phyloP scores from a whole-genome alignment of 2,329 filamentous ascomycete species.

The Cytospora piceicola region DNA sequence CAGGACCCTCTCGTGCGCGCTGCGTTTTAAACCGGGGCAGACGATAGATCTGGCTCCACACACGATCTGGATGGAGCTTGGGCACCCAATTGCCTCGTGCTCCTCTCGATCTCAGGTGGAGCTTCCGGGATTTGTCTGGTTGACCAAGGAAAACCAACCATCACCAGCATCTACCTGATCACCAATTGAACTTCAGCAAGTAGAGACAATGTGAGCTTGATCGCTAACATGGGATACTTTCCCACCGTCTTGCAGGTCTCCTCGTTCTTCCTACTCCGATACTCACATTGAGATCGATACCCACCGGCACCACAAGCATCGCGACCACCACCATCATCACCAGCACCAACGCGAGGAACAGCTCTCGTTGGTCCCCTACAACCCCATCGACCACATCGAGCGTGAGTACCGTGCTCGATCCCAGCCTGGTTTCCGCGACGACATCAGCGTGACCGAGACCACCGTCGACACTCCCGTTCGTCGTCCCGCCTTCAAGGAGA shows the following conservation, averaged over 20 bases:
- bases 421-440: conserved; percentile 54
- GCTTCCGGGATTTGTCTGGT: conserved; percentile 15
- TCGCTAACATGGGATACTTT: conserved; percentile 19
- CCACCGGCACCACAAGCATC: conserved; percentile 36
- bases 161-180: not conserved
- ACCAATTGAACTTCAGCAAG: conserved; percentile 14
- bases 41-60: conserved; percentile 23
- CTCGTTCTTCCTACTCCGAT: conserved; percentile 47
- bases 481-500: conserved; percentile 41
- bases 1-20: conserved; percentile 3
- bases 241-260: conserved; percentile 1
- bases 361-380: conserved; percentile 38
- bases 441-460: conserved; percentile 41
- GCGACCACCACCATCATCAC: conserved; percentile 46
- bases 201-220: not conserved
- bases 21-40: not conserved
- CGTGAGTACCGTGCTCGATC: conserved; percentile 67
- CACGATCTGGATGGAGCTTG: conserved; percentile 9
- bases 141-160: conserved; percentile 28
- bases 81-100: conserved; percentile 24
- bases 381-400: conserved; percentile 65
- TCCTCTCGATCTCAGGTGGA: conserved; percentile 12
- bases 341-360: conserved; percentile 17
- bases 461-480: conserved; percentile 46
- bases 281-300: conserved; percentile 68